Evolutionary conservation across 1,284 basidiomycete species (phyloP), one percentile per base, ranked within the genome.

Genomic region (Ceratobasidium sp.): DNA sequence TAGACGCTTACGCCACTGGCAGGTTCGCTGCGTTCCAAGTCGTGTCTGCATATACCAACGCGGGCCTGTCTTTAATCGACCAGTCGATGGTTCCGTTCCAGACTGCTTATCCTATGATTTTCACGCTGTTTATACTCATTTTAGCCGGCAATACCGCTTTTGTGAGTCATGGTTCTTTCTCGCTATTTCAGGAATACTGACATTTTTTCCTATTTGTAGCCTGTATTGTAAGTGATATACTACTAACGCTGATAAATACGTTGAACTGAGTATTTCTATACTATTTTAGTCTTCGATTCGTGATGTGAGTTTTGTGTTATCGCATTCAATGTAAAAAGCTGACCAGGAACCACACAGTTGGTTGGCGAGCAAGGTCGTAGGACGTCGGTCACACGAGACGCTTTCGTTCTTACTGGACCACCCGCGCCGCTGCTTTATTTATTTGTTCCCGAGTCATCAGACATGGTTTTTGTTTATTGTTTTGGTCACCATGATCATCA

Each of bases 381-480:
- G 91, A 0, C 82, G 82, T 10, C 88, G 90, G 0, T 80, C 89
- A 0, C 88, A 91, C 77, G 95, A 98, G 84, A 96, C 96, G 0
- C 86, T 98, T 1, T 91, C 92, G 76, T 99, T 99, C 83, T 87
- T 99, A 6, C 89, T 99, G 23, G 96, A 99, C 82, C 97, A 99
- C 82, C 97, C 97, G n/a, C 90, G 97, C 31, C 90, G 97, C 79
- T 96, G 97, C 85, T 99, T 95, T 82, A 91, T 97, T 54, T 97
- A 98, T 83, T 89, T 99, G 7, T 99, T 99, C 81, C 97, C 97
- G 0, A 92, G 95, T 0, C 94, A 96, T 79, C 96, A 99, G 82
- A 99, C 97, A 1, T 97, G 96, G 95, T 95, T 97, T 80, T 88
- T 98, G 17, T 79, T 95, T 0, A 88, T 89, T 20, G 83, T 87